These are phyloP conservation scores for Mycena albidolilacea DNA, from an alignment of 768 basidiomycete genomes.

Conservation along the genomic window DNA sequence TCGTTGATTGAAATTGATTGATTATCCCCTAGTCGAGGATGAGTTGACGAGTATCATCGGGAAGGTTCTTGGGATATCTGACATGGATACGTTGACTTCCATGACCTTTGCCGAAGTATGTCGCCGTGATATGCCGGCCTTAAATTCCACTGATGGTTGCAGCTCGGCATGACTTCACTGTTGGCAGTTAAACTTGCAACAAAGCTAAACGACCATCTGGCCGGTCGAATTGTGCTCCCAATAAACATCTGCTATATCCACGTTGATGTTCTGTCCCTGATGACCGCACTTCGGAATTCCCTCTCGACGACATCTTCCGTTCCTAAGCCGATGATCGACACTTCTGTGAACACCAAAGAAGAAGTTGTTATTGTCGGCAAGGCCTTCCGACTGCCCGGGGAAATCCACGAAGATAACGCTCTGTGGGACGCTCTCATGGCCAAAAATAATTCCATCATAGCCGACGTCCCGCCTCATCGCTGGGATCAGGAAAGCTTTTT, in stretches of 20 bases:
- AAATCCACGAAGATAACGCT: constrained; percentile 1
- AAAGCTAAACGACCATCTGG: constrained; percentile 22
- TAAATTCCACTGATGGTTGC: neutral
- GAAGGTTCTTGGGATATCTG: constrained; percentile 12
- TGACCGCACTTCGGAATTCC: neutral
- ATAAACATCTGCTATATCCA: constrained; percentile 35
- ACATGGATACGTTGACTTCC: constrained; percentile 15
- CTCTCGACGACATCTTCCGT: constrained; percentile 15
- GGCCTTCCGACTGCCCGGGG: constrained; percentile 38
- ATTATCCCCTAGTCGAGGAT: neutral
- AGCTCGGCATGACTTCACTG: constrained; percentile 35
- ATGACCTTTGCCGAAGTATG: constrained; percentile 36
- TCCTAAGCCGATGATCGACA: constrained; percentile 6
- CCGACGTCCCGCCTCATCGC: constrained; percentile 29
- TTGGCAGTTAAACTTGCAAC: constrained; percentile 22
- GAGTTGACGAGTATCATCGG: constrained; percentile 10
- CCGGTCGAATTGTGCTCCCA: constrained; percentile 19
- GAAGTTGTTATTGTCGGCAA: constrained; percentile 40
- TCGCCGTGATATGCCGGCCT: neutral
- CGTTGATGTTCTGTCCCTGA: constrained; percentile 12
- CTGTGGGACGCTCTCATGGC: constrained; percentile 33
- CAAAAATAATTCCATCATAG: constrained; percentile 22
- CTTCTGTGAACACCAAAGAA: constrained; percentile 4
- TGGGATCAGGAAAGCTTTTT: constrained; percentile 39
- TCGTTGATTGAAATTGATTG: neutral